Conservation (phyloP, 805 yeast genomes). For the Lipomyces yamadae region DNA sequence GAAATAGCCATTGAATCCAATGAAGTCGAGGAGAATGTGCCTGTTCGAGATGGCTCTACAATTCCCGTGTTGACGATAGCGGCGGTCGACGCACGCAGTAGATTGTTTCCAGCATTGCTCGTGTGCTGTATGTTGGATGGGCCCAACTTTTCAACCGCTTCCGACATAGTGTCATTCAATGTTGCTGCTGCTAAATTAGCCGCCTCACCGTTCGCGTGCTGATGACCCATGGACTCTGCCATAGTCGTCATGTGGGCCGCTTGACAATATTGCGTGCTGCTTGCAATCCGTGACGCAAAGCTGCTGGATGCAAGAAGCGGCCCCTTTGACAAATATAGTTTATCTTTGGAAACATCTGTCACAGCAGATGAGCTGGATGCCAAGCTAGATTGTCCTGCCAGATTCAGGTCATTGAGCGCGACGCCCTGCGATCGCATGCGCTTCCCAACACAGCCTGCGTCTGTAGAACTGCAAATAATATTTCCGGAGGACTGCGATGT, state of each 20-base stretch:
- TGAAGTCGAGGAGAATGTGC: slow-evolving; percentile 1
- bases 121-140: neutral
- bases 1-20: neutral
- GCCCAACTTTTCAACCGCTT: neutral
- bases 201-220: neutral
- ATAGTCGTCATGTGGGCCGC: neutral
- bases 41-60: neutral
- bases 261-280: neutral
- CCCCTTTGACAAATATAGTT: neutral
- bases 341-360: neutral
- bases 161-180: neutral
- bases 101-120: neutral
- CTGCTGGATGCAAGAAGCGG: slow-evolving; percentile 3
- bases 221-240: neutral
- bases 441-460: neutral
- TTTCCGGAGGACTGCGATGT: slow-evolving; percentile 7
- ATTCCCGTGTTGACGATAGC: neutral
- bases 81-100: neutral
- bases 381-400: neutral
- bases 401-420: neutral
- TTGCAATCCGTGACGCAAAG: neutral
- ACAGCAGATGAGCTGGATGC: slow-evolving; percentile 1
- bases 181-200: neutral
- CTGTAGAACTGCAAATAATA: neutral
- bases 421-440: neutral